Percentiles rank a stretch among this genome's conserved stretches.
Evolutionary conservation across 2,329 filamentous ascomycete genomes (phyloP).

Genomic region (Cladosporium sp.): DNA sequence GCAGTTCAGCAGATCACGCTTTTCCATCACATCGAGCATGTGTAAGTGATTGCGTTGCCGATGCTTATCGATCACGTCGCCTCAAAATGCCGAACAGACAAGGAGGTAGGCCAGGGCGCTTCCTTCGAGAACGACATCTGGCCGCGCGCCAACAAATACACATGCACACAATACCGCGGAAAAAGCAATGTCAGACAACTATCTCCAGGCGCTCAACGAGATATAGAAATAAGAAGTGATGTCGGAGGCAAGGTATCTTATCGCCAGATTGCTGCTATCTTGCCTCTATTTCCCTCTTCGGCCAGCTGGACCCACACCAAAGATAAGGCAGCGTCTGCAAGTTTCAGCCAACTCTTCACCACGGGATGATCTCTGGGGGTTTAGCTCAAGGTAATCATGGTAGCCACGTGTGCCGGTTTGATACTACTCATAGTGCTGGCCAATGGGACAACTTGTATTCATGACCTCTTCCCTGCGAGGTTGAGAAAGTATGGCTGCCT

Average conservation of each 20-base stretch:
- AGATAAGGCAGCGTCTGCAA: slow-evolving; percentile 19
- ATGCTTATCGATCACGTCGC: neutral
- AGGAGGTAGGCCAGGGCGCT: neutral
- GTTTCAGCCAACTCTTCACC: slow-evolving; percentile 4
- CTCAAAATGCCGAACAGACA: neutral
- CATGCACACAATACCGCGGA: neutral
- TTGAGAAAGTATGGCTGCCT: neutral
- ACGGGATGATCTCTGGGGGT: neutral
- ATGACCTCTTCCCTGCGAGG: neutral
- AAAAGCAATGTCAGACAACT: neutral
- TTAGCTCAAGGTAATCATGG: neutral
- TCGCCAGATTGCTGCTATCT: slow-evolving; percentile 15
- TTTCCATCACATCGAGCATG: neutral
- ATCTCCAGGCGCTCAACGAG: slow-evolving; percentile 1
- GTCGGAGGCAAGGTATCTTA: neutral
- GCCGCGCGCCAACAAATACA: neutral
- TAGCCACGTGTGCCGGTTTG: neutral
- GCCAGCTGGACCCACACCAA: slow-evolving; percentile 16
- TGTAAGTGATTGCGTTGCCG: neutral
- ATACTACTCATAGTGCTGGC: neutral
- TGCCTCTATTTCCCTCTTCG: slow-evolving; percentile 2
- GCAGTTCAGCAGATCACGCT: neutral
- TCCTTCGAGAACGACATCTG: neutral
- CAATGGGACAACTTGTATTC: neutral
- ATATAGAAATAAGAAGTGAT: neutral